Conservation (phyloP, 768 basidiomycete species). For the Saitozyma podzolica region DNA sequence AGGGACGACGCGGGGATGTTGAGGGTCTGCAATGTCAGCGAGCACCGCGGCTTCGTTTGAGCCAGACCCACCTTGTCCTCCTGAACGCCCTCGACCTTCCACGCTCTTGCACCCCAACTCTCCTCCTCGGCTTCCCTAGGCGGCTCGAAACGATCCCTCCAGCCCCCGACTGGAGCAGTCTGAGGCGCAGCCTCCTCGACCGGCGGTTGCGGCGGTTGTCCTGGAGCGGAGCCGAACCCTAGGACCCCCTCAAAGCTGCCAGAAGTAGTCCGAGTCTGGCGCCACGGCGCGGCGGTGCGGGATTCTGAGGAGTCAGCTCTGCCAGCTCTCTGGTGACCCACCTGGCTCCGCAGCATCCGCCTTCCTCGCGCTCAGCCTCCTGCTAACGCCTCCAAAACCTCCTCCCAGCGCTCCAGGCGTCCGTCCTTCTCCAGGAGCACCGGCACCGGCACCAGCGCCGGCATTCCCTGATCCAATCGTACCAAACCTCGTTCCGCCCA, state of each 20-base stretch:
- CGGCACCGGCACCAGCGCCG: background rate
- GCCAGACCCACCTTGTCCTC: constrained; percentile 34
- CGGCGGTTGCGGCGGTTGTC: constrained; percentile 10
- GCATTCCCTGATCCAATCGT: constrained; percentile 27
- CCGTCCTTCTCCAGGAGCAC: constrained; percentile 26
- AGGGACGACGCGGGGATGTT: constrained; percentile 24
- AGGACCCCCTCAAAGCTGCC: constrained; percentile 51
- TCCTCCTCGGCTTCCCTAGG: constrained; percentile 15
- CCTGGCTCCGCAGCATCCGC: constrained; percentile 29
- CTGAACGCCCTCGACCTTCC: constrained; percentile 22
- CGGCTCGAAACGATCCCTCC: constrained; percentile 23
- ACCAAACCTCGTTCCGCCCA: constrained; percentile 37
- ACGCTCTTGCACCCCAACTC: constrained; percentile 46
- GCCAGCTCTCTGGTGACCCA: constrained; percentile 14
- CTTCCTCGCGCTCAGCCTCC: constrained; percentile 25
- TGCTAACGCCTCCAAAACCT: constrained; percentile 41
- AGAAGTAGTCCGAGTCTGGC: constrained; percentile 36
- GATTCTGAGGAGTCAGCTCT: background rate
- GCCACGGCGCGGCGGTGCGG: constrained; percentile 20
- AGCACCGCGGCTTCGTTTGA: background rate
- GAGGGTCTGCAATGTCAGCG: constrained; percentile 7
- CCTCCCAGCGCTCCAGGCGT: constrained; percentile 37
- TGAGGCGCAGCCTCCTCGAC: constrained; percentile 9
- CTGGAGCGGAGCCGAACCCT: constrained; percentile 39
- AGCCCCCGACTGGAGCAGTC: constrained; percentile 8